Percentiles rank a stretch among this genome's conserved stretches.
phyloP scores from a whole-genome alignment of 306 rosid species.

The Myrica gale region DNA sequence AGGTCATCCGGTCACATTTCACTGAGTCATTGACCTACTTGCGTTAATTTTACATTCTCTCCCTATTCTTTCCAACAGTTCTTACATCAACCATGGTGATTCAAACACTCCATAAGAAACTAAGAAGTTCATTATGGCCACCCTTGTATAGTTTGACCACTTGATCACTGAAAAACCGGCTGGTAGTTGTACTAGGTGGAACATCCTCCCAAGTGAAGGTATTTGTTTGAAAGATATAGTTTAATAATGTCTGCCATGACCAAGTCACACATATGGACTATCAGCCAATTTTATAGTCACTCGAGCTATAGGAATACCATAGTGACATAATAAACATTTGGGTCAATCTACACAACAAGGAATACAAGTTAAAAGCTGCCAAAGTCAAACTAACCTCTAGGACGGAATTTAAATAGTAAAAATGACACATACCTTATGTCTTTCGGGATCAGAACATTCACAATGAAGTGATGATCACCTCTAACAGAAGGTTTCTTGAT shows the following conservation, averaged over 20 bases:
- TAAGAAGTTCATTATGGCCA: background rate
- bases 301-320: too few relatives aligned
- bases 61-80: background rate
- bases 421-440: constrained; percentile 56
- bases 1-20: background rate
- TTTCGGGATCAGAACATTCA: constrained; percentile 76
- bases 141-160: too few relatives aligned
- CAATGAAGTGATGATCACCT: constrained; percentile 83
- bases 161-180: too few relatives aligned
- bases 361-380: background rate
- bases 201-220: too few relatives aligned
- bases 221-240: too few relatives aligned
- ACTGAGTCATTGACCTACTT: background rate
- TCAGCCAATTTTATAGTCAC: too few relatives aligned
- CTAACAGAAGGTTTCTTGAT: constrained; percentile 71
- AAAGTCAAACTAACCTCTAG: background rate
- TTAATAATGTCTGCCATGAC: too few relatives aligned
- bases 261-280: too few relatives aligned
- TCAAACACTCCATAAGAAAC: background rate
- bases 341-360: background rate
- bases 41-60: background rate
- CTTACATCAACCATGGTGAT: background rate
- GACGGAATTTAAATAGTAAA: constrained; percentile 10
- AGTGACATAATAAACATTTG: too few relatives aligned
- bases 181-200: too few relatives aligned